Conservation (phyloP, 495 filamentous ascomycete genomes). For the Aspergillus affinis region DNA sequence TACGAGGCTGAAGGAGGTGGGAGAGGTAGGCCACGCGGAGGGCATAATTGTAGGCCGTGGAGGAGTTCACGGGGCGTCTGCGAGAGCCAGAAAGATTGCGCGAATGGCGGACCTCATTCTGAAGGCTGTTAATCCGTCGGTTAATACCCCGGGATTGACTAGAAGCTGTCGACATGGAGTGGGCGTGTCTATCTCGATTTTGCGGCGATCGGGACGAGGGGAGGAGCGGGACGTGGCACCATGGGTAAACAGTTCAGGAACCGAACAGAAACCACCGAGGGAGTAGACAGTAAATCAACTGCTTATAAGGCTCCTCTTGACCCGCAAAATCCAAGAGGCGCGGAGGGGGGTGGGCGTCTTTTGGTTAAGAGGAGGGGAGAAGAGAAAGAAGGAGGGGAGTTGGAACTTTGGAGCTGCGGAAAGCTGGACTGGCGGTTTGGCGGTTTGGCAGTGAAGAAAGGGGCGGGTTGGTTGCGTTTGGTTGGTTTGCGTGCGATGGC, state of each 20-base stretch:
- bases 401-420: background rate
- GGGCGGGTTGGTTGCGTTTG: background rate
- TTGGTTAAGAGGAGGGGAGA: background rate
- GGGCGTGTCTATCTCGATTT: slow-evolving; percentile 24
- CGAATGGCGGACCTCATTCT: slow-evolving; percentile 51
- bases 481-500: background rate
- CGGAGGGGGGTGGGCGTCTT: background rate
- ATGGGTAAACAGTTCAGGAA: slow-evolving; percentile 23
- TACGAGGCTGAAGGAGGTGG: slow-evolving; percentile 88
- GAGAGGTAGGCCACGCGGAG: slow-evolving; percentile 89
- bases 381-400: background rate
- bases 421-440: slow-evolving; percentile 6
- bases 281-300: background rate
- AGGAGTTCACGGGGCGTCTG: slow-evolving; percentile 51
- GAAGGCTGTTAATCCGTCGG: slow-evolving; percentile 56
- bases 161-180: slow-evolving; percentile 56
- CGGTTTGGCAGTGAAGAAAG: slow-evolving; percentile 5
- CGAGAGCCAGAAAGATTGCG: slow-evolving; percentile 52
- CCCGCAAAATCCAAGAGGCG: background rate
- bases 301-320: background rate
- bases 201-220: slow-evolving; percentile 24
- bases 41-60: slow-evolving; percentile 86
- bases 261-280: background rate
- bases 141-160: slow-evolving; percentile 53
- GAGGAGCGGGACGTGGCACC: slow-evolving; percentile 38